Evolutionary conservation across 2,329 filamentous ascomycete species (phyloP).

Genomic region (Diaporthe australafricana): DNA sequence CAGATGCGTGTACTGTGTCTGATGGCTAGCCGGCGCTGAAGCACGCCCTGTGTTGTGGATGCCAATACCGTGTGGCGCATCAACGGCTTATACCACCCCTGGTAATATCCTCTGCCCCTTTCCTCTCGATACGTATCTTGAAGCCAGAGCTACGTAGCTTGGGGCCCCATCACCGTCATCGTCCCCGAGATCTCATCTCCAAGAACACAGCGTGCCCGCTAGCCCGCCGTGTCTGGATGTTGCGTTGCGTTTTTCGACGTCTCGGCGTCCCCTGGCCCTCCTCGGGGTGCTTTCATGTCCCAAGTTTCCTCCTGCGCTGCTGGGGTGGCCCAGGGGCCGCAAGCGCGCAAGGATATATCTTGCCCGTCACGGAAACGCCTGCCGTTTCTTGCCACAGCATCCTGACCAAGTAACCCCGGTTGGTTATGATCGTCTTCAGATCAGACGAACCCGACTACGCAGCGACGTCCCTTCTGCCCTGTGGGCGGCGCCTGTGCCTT

Average conservation of each 20-base stretch:
- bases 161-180: conserved; percentile 1
- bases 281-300: not conserved
- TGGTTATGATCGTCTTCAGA: conserved; percentile 15
- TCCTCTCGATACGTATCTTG: not conserved
- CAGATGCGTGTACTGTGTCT: not conserved
- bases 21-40: not conserved
- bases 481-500: conserved; percentile 2
- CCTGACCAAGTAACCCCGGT: not conserved
- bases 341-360: not conserved
- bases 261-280: not conserved
- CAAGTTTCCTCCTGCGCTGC: not conserved
- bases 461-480: not conserved
- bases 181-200: not conserved
- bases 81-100: conserved; percentile 21
- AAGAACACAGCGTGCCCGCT: not conserved
- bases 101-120: conserved; percentile 1
- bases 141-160: not conserved
- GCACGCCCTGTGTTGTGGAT: not conserved
- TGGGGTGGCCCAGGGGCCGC: not conserved
- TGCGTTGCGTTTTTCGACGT: not conserved
- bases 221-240: not conserved
- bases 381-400: conserved; percentile 13
- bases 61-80: conserved; percentile 10
- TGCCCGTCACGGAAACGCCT: conserved; percentile 1
- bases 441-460: conserved; percentile 6